Evolutionary conservation across 805 yeast species (phyloP), one percentile per base, ranked within the genome.

Genomic region (Millerozyma miso): DNA sequence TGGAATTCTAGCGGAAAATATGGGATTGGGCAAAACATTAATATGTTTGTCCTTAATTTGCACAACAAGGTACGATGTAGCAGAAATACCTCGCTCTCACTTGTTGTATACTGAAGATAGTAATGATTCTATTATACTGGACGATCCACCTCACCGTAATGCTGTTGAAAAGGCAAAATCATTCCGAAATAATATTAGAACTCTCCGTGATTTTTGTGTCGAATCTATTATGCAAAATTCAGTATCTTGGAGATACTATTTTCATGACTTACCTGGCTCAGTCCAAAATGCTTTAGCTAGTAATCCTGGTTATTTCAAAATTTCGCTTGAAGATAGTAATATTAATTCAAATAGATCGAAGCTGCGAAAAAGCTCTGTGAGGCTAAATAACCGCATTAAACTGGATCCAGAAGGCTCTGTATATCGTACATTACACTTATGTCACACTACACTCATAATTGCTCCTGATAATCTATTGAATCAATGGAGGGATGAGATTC

Each of bases 1-100:
- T 15, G 86, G 85, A 0, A 77, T 80, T 4, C 56, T 80, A 13
- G 85, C 85, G 1, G 86, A 80, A 44, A 80, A 79, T 69, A 80
- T 80, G 85, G 86, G 86, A 0, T 61, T 80, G 33, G 86, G 86
- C 0, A 80, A 80, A 53, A 80, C 86, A 0, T 69, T 79, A 38
- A 80, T 80, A 4, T 79, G 83, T 50, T 58, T 81, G 19, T 77
- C 81, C 3, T 60, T 80, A 38, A 69, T 83, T 0, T 75, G 83
- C 48, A 51, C 74, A 5, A 74, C 88, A 0, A 79, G 74, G 48
- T 62, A 58, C 50, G 84, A 83, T 38, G 53, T 73, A 1, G 69
- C 41, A 0, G 58, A 59, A 31, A 63, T 69, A 2, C 83, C 84
- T 0, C 48, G 47, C 3, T 62, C 62, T 39, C 32, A 56, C 26